Base-by-base conservation (phyloP, 352 stramenopile genomes). In the Phytopythium helicoides region DNA sequence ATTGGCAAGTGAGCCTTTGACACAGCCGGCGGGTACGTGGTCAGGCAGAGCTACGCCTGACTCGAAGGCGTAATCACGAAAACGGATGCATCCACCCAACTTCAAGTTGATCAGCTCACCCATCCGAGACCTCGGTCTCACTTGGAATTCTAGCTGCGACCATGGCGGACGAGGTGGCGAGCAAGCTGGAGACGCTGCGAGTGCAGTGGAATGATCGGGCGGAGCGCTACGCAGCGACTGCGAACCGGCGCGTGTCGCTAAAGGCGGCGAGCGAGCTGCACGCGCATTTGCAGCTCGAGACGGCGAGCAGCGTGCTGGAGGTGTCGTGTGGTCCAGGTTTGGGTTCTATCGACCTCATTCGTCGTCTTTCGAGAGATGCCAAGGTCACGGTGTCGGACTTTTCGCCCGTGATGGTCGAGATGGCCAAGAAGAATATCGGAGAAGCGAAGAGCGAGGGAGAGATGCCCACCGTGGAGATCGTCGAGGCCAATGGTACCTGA, bases 231-330 rank as follows among this genome's bases (percentile, higher is more conserved):
- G 76, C 72, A 1, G 66, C 71, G 46, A 75, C 60, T 19, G 58
- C 58, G 28, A 81, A 83, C 56, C 67, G 53, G n/a, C n/a, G n/a
- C 49, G 54, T 86, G 47, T 81, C 75, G 14, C 54, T 73, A 51
- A 71, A 86, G 44, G 75, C 65, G 37, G 60, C 75, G 19, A 36
- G 21, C 6, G 44, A 81, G 6, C 25, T 83, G 54, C 68, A 86
- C 65, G 48, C 58, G 1, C 59, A 80, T 50, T 68, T 86, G 75
- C 51, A 86, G 42, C 66, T 86, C 1, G 54, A 75, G 22, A 11
- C 11, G 1, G 71, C 75, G 10, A 45, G 54, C 23, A 66, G 56
- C 36, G 69, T 82, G 39, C 60, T 86, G 1, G 71, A 86, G 52
- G 61, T 86, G 38, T 71, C 68, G 7, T 64, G 71, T 0, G 75